Base-by-base conservation (phyloP, 2,329 filamentous ascomycete species). In the Amauroascus verrucosus region DNA sequence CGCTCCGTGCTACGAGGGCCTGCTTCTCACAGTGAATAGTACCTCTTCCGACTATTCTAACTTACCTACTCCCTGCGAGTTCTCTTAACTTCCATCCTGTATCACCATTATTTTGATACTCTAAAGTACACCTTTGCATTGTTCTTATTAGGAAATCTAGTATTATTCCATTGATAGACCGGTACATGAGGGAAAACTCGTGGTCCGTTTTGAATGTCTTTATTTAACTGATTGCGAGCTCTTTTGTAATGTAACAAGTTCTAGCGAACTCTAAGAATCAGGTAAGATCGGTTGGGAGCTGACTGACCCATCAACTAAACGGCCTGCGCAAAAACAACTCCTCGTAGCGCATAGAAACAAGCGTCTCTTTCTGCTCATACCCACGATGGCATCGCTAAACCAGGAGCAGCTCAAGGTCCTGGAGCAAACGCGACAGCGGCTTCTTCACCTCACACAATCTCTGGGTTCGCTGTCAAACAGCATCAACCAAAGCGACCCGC, bases 381-480 rank as follows among this genome's bases (percentile, higher is more conserved):
- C 20, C 44, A 30, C n/a, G 26, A 74, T 74, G 71, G 54, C 71
- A 4, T 56, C 69, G 32, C 62, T 70, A 48, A 67, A 59, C 4
- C 62, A 64, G 48, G 68, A 72, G 45, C 72, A 76, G 51, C 65
- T 75, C 40, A 86, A 84, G 69, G 76, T 79, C 38, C 77, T 90
- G 24, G 86, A 90, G 63, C 79, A 84, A 67, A 81, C 82, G 26
- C 80, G 86, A 38, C 79, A 83, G 62, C 78, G 83, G 26, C 75
- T 89, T 20, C 76, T 76, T 44, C 83, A 87, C 63, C 77, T 90
- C 22, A 80, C 82, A 3, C 83, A 78, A 65, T 86, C 80, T 60
- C 79, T 90, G 18, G 76, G 72, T 54, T 84, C 82, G 38, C 72
- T 89, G 20, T 78, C 80, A 60, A 70, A 73, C 58, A 78, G 81